Evolutionary conservation across 2,329 filamentous ascomycete species (phyloP), one percentile per base, ranked within the genome.

Genomic region (Curvularia sp.): DNA sequence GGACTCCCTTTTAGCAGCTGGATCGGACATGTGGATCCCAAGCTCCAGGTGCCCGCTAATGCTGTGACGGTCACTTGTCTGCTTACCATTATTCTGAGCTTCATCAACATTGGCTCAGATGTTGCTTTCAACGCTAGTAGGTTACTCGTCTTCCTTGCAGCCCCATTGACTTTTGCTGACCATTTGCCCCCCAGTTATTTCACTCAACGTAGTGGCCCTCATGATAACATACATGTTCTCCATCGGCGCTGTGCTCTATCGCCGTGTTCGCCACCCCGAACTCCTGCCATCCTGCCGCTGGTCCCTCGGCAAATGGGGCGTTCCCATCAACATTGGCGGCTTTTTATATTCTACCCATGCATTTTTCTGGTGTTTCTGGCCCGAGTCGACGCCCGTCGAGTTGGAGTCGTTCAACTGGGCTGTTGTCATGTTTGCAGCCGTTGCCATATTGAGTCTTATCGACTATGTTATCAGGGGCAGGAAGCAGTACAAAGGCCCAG

Each of bases 331-430:
- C 60, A 43, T 70, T n/a, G 58, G 62, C 0, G 77, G 75, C 5
- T 53, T 80, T 7, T 48, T 76, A 9, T 81, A 78, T 52, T 61
- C 70, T 3, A 55, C 61, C 3, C 75, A 76, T 53, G 72, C 74
- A 5, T 78, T 79, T 58, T 79, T 80, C 60, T 80, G 77, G 76
- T 73, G 72, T 30, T 78, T 79, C 63, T 80, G 76, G 76, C 78
- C 78, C 3, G 64, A 71, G 28, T 59, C 61, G 4, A 73, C 70
- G 7, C 71, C 71, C 13, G 64, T 70, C 10, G 64, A 59, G 13
- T 32, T 61, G 21, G 64, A 63, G 2, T 62, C 61, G 2, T 76
- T 78, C 58, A 77, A 78, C 47, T 78, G 74, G 74, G 70, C 74
- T 6, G 64, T 70, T 1, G 75, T 78, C 39, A 75, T 78, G 67